Base-by-base conservation (phyloP, 306 rosid species). In the Fragaria iinumae region DNA sequence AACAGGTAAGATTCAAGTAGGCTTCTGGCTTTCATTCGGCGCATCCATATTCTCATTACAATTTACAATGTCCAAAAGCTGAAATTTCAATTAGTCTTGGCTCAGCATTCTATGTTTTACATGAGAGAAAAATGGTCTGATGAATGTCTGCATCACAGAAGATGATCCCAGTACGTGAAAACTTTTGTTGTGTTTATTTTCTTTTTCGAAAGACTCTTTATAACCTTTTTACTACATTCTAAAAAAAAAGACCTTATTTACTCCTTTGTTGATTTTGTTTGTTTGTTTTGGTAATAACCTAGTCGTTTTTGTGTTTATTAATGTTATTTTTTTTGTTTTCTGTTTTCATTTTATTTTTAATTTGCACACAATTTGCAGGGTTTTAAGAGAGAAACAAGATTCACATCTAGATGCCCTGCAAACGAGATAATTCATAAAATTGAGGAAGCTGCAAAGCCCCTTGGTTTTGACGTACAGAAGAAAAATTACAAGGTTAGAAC, bases 371-470 rank as follows among this genome's bases (percentile, higher is more conserved):
- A 63, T 84, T 41, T 77, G 64, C 80, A 95, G 97, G 97, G 84
- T 27, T 92, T 89, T 71, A 95, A 95, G 86, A 92, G 93, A 87
- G 99, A 95, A 84, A 95, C 99, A 72, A 95, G 99, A 82, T 95
- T 95, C 82, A 95, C 99, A 43, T 95, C 99, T 5, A 90, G 81
- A 83, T 87, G 97, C 69, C 71, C 99, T 21, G 93, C 99, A 2
- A 83, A 95, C 66, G 99, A 92, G 84, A 95, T 95, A 79, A 88
- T 95, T 78, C 82, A 72, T 84, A 95, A 95, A 88, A 95, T 95
- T 32, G 99, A 95, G 82, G 93, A 92, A 82, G 99, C 99, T 48
- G 99, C 96, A 72, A 95, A 92, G 80, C 97, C 99, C 69, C 97
- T 95, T 80, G 99, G 99, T 75, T 95, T 92, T 77, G 99, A 92